A percentile compares a stretch with the other conserved stretches of the same genome.
Evolutionary conservation across 2,329 filamentous ascomycete genomes (phyloP).

Genomic region (Sclerotinia minor): DNA sequence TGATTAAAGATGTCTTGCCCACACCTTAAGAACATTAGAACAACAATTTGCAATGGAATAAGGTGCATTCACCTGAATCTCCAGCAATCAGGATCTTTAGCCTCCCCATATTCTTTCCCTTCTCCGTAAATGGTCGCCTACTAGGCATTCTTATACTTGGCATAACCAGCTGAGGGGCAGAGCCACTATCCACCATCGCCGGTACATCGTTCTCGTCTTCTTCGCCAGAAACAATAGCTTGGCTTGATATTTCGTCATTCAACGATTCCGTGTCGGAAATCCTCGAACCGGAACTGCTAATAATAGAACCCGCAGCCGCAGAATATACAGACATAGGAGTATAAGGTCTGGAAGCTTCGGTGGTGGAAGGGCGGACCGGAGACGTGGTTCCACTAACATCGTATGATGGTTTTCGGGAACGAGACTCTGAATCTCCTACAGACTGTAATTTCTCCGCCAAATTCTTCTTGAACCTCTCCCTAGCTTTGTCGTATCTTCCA

Average conservation of each 20-base stretch:
- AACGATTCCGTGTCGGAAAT: conserved; percentile 53
- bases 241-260: conserved; percentile 47
- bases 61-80: conserved; percentile 59
- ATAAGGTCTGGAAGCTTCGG: conserved; percentile 47
- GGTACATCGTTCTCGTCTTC: conserved; percentile 48
- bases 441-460: conserved; percentile 30
- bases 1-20: conserved; percentile 88
- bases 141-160: conserved; percentile 90
- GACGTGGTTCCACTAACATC: conserved; percentile 42
- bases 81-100: conserved; percentile 89
- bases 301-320: conserved; percentile 45
- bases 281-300: conserved; percentile 54
- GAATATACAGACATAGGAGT: conserved; percentile 49
- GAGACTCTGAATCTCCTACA: conserved; percentile 37
- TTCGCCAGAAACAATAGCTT: conserved; percentile 41
- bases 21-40: conserved; percentile 54
- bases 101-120: conserved; percentile 78
- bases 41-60: neutral
- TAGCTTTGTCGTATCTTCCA: conserved; percentile 32
- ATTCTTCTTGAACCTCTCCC: conserved; percentile 39
- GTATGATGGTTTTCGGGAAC: conserved; percentile 40
- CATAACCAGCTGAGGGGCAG: conserved; percentile 87
- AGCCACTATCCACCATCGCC: conserved; percentile 50
- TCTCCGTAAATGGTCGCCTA: conserved; percentile 84
- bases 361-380: conserved; percentile 40